These are phyloP conservation scores for Phytophthora hybrid DNA, from an alignment of 352 stramenopile species.

Conservation along the genomic window DNA sequence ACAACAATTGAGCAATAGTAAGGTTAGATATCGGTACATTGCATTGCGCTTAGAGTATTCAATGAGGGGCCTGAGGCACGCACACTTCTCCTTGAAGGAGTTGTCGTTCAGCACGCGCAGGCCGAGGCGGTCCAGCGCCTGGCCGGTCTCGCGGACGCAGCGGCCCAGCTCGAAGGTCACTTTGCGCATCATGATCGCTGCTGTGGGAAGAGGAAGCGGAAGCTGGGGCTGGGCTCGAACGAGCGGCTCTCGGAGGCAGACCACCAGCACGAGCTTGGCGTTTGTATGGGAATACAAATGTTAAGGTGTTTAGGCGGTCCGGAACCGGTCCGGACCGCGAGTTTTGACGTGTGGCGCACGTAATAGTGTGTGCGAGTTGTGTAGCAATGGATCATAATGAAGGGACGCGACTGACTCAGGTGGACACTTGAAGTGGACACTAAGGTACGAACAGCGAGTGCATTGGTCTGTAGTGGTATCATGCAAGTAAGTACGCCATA, in stretches of 20 bases:
- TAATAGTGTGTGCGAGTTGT: background rate
- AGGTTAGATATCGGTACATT: no score
- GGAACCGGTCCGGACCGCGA: background rate
- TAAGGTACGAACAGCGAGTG: background rate
- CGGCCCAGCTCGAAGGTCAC: conserved; percentile 92
- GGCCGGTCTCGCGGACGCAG: conserved; percentile 95
- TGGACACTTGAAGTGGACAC: background rate
- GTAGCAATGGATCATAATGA: background rate
- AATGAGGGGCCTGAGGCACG: conserved; percentile 13
- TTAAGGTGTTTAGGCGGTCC: background rate
- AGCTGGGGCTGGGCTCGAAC: conserved; percentile 23
- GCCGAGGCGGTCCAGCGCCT: conserved; percentile 95
- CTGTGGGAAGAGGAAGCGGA: conserved; percentile 31
- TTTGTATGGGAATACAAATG: conserved; percentile 7
- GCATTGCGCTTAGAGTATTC: background rate
- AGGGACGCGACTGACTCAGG: background rate
- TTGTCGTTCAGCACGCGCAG: conserved; percentile 89
- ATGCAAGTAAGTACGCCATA: background rate
- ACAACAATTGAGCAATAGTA: no score
- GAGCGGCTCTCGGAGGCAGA: conserved; percentile 37
- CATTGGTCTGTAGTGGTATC: no score
- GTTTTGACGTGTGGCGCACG: background rate
- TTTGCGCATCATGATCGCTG: conserved; percentile 85
- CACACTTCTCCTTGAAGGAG: conserved; percentile 93
- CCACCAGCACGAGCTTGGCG: conserved; percentile 29